Evolutionary conservation across 805 yeast species (phyloP), one percentile per base, ranked within the genome.

Genomic region (Candida sonorensis): DNA sequence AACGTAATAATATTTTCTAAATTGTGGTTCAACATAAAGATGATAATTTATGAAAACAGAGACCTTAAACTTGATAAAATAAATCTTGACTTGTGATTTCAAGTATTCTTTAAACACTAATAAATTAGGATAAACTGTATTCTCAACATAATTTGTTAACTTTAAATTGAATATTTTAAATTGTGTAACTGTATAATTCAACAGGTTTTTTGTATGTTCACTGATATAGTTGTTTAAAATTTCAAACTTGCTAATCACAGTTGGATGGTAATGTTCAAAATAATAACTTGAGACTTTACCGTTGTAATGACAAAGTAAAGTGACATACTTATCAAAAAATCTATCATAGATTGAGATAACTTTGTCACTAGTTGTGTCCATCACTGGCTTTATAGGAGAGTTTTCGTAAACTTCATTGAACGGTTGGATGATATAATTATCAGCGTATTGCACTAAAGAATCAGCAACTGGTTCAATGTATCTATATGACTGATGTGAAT

Each of bases 311-410:
- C n/a, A n/a, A n/a, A n/a, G n/a, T n/a, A n/a, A n/a, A n/a, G n/a
- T n/a, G n/a, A n/a, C n/a, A n/a, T n/a, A n/a, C n/a, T n/a, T n/a
- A n/a, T n/a, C n/a, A n/a, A n/a, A 42, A 28, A 35, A 34, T 15
- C 25, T 24, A 5, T 9, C 17, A 27, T 51, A 52, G 9, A 30
- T 18, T 4, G 25, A 29, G 10, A 18, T 10, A 2, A 34, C 13
- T 17, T 30, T 23, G 0, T 24, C 31, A n/a, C 31, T 22, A 2
- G 40, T 42, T 1, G 33, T 14, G 8, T 49, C 54, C 10, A 50
- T 50, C 16, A 35, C 25, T 7, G 50, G 48, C 35, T 49, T 47
- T 17, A 51, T 15, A n/a, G 51, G 42, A 5, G 55, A 48, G 5
- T 23, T 23, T 7, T 37, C 37, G 26, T 51, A 52, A 22, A 29